These are phyloP conservation scores for Solioccasus polychromus DNA, from an alignment of 768 basidiomycete genomes.

Conservation along the genomic window DNA sequence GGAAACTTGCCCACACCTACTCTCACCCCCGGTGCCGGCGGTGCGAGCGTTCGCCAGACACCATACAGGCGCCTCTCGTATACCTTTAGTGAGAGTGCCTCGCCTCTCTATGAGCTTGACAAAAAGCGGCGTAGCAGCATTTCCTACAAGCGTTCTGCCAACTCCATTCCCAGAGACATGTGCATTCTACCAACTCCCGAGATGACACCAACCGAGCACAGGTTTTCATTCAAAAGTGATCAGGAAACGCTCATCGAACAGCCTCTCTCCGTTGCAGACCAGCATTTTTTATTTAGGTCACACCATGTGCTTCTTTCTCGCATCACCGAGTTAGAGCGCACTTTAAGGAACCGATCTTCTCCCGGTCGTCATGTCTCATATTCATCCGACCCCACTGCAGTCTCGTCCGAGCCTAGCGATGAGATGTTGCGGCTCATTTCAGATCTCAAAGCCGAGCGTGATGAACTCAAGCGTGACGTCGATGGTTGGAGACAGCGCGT, in stretches of 20 bases:
- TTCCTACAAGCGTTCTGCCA: slow-evolving; percentile 59
- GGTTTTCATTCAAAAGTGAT: slow-evolving; percentile 34
- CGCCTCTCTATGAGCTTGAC: slow-evolving; percentile 29
- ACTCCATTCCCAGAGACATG: slow-evolving; percentile 32
- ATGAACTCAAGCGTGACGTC: slow-evolving; percentile 84
- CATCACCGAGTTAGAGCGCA: slow-evolving; percentile 77
- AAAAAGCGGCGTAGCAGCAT: slow-evolving; percentile 65
- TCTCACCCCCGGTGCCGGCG: slow-evolving; percentile 48
- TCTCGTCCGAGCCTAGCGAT: slow-evolving; percentile 55
- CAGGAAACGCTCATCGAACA: slow-evolving; percentile 27
- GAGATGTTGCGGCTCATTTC: slow-evolving; percentile 75
- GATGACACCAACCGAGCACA: slow-evolving; percentile 61
- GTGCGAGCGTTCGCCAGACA: slow-evolving; percentile 4
- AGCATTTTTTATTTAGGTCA: slow-evolving; percentile 83
- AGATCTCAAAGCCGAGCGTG: slow-evolving; percentile 84
- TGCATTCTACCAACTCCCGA: slow-evolving; percentile 69
- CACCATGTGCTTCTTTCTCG: slow-evolving; percentile 80
- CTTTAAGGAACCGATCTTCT: slow-evolving; percentile 44
- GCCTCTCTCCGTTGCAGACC: slow-evolving; percentile 69
- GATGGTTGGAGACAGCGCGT: slow-evolving; percentile 84
- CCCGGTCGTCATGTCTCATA: slow-evolving; percentile 53
- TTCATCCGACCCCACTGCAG: slow-evolving; percentile 40
- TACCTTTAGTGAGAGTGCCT: slow-evolving; percentile 20
- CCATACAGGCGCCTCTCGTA: slow-evolving; percentile 29
- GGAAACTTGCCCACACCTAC: slow-evolving; percentile 52